Percentiles rank a stretch among this genome's conserved stretches.
Evolutionary conservation across 148 eudicot genomes (phyloP).

Genomic region (Rheum nobile): DNA sequence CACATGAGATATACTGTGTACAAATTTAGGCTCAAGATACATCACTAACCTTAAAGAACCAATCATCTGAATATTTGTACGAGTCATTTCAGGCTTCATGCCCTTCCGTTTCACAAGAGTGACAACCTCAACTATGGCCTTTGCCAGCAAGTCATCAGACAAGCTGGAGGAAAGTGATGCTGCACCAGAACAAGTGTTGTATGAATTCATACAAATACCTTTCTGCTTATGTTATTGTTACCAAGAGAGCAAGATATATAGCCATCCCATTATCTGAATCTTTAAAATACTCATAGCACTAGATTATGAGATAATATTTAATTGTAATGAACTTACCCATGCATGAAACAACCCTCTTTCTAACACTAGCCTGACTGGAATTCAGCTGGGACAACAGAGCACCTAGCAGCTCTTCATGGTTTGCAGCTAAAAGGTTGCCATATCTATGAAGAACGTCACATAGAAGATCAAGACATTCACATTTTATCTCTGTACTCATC

Average conservation of each 20-base stretch:
- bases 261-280: neutral
- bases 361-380: constrained; percentile 73
- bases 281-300: neutral
- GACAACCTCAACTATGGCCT: constrained; percentile 82
- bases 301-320: neutral
- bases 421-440: constrained; percentile 74
- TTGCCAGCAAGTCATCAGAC: constrained; percentile 93
- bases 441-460: constrained; percentile 82
- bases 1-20: neutral
- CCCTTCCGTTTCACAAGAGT: constrained; percentile 59
- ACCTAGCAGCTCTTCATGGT: constrained; percentile 65
- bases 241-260: neutral
- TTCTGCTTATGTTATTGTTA: neutral
- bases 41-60: constrained; percentile 73
- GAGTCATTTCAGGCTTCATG: constrained; percentile 67
- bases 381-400: constrained; percentile 86
- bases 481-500: constrained; percentile 70
- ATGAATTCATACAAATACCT: neutral
- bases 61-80: constrained; percentile 95
- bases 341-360: constrained; percentile 96
- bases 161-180: constrained; percentile 95
- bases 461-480: constrained; percentile 89
- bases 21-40: neutral
- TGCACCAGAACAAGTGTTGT: constrained; percentile 18
- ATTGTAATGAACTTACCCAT: constrained; percentile 43